Conservation (phyloP, 192 early-diverging fungal genomes). For the Helicostylum pulchrum region DNA sequence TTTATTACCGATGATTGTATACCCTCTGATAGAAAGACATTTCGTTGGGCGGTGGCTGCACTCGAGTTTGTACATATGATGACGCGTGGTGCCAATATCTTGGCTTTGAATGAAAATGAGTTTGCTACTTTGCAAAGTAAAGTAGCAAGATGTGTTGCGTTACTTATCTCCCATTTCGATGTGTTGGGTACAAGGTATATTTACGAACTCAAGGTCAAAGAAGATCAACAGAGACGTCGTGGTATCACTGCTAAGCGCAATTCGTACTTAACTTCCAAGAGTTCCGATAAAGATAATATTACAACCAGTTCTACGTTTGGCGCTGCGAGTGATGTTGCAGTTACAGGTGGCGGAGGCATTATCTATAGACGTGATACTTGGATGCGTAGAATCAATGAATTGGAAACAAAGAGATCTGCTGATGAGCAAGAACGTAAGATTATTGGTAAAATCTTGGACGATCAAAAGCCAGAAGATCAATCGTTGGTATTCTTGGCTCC, state of each 20-base stretch:
- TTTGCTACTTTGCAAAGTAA: conserved; percentile 68
- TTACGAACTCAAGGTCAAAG: conserved; percentile 31
- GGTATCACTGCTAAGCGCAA: conserved; percentile 23
- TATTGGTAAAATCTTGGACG: conserved; percentile 78
- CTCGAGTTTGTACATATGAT: conserved; percentile 80
- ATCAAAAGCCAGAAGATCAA: conserved; percentile 71
- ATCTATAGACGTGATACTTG: conserved; percentile 46
- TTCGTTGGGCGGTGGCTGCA: conserved; percentile 81
- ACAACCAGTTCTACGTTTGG: conserved; percentile 35
- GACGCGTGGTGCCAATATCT: conserved; percentile 69
- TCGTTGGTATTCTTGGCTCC: conserved; percentile 75
- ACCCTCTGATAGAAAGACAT: conserved; percentile 75
- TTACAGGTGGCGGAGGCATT: conserved; percentile 9
- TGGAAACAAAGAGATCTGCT: conserved; percentile 53
- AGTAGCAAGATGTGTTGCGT: conserved; percentile 74
- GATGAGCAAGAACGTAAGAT: conserved; percentile 51
- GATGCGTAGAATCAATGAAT: conserved; percentile 46
- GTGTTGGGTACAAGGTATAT: conserved; percentile 61
- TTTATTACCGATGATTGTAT: conserved; percentile 83
- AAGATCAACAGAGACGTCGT: conserved; percentile 31
- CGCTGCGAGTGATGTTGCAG: conserved; percentile 19
- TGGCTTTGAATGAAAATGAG: conserved; percentile 64
- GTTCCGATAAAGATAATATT: conserved; percentile 29
- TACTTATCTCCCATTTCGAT: conserved; percentile 82
- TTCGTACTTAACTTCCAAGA: conserved; percentile 19